These are phyloP conservation scores for Suillus paluster DNA, from an alignment of 768 basidiomycete species.

Conservation along the genomic window DNA sequence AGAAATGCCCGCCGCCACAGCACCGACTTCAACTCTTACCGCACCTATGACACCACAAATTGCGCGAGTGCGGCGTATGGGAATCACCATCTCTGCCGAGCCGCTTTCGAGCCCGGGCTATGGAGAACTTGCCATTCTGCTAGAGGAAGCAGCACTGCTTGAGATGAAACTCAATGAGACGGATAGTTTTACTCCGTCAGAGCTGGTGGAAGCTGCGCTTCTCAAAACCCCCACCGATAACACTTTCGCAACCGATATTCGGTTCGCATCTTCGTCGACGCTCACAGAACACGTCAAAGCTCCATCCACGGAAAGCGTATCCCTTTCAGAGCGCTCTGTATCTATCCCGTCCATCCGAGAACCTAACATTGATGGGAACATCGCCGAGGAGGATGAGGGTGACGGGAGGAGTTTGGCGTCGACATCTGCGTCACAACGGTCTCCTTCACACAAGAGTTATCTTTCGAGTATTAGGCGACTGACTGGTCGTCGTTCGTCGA, in stretches of 20 bases:
- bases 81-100: constrained; percentile 28
- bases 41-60: constrained; percentile 32
- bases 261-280: constrained; percentile 24
- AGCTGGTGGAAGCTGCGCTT: constrained; percentile 11
- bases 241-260: constrained; percentile 28
- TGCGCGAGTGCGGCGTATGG: constrained; percentile 32
- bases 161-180: constrained; percentile 58
- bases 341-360: constrained; percentile 37
- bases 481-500: constrained; percentile 42
- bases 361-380: constrained; percentile 25
- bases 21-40: constrained; percentile 24
- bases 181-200: constrained; percentile 32
- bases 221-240: constrained; percentile 29
- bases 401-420: constrained; percentile 37
- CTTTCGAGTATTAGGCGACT: constrained; percentile 54
- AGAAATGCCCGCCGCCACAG: constrained; percentile 32
- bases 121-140: constrained; percentile 56
- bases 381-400: constrained; percentile 30
- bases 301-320: constrained; percentile 25
- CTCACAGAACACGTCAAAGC: constrained; percentile 21
- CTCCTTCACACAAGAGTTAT: constrained; percentile 48
- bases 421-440: constrained; percentile 54
- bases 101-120: constrained; percentile 50
- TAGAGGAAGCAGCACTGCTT: constrained; percentile 62
- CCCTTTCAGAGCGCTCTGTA: constrained; percentile 29